Evolutionary conservation across 2,329 filamentous ascomycete genomes (phyloP).

Genomic region (Septoria linicola): DNA sequence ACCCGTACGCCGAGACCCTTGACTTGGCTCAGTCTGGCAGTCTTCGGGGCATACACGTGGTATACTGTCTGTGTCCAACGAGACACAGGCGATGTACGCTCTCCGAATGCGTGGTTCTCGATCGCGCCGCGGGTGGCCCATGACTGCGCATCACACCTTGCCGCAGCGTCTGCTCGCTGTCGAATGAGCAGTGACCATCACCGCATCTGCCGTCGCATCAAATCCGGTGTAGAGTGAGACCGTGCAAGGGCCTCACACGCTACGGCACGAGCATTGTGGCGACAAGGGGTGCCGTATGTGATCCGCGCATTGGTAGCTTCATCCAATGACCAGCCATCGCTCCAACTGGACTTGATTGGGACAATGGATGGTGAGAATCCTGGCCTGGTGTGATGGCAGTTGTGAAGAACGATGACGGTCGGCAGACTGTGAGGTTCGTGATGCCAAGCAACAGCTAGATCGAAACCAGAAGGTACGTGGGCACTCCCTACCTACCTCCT

Average conservation of each 20-base stretch:
- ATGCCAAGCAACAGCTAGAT: no score
- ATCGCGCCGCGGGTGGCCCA: neutral
- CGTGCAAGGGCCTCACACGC: slow-evolving; percentile 2
- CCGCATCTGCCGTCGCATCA: slow-evolving; percentile 5
- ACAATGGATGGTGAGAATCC: no score
- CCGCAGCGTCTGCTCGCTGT: neutral
- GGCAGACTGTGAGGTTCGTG: no score
- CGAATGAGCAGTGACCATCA: neutral
- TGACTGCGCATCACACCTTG: neutral
- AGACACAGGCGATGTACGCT: slow-evolving; percentile 1
- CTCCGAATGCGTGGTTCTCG: slow-evolving; percentile 6
- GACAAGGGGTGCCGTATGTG: no score
- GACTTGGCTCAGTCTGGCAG: no score
- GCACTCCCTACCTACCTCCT: no score
- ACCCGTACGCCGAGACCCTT: neutral
- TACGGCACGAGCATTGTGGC: slow-evolving; percentile 7
- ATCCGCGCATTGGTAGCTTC: no score
- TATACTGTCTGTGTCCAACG: slow-evolving; percentile 2
- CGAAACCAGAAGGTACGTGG: no score
- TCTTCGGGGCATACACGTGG: neutral
- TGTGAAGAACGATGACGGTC: no score
- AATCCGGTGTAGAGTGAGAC: slow-evolving; percentile 4
- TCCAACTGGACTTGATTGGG: no score
- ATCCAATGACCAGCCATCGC: no score
- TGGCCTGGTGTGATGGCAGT: no score